phyloP scores from a whole-genome alignment of 148 eudicot species.

The Cornus florida region DNA sequence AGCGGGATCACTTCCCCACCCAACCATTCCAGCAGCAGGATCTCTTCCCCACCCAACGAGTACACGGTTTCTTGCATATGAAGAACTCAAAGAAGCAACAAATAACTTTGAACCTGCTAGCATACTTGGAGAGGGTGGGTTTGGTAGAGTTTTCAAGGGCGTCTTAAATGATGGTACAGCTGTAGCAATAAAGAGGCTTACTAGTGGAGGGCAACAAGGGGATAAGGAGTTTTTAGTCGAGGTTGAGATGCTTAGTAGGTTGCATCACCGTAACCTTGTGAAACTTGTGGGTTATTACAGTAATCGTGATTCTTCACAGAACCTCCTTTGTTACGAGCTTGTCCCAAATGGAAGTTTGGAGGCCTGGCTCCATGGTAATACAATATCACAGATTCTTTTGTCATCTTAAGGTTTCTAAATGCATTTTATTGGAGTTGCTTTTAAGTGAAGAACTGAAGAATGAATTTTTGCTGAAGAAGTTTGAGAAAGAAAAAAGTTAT shows the following conservation, averaged over 20 bases:
- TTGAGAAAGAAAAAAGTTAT: too few relatives aligned
- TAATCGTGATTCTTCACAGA: constrained; percentile 79
- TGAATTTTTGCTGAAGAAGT: constrained; percentile 3
- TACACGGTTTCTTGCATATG: constrained; percentile 78
- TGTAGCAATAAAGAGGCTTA: constrained; percentile 95
- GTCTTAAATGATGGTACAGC: constrained; percentile 81
- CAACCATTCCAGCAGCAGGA: constrained; percentile 61
- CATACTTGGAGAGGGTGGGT: constrained; percentile 95
- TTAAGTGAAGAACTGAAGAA: background rate
- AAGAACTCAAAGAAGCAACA: constrained; percentile 89
- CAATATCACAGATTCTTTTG: background rate
- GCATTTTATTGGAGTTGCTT: background rate
- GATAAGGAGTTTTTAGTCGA: constrained; percentile 90
- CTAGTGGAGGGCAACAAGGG: constrained; percentile 88
- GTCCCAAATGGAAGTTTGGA: constrained; percentile 95
- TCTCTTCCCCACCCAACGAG: constrained; percentile 86
- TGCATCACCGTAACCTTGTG: constrained; percentile 96
- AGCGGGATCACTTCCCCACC: constrained; percentile 79
- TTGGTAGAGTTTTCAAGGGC: constrained; percentile 92
- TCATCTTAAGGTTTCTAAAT: background rate
- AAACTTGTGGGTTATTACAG: constrained; percentile 92
- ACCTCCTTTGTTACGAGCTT: constrained; percentile 94
- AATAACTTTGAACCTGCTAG: constrained; percentile 78
- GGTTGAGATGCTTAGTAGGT: constrained; percentile 96
- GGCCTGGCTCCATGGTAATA: constrained; percentile 93